These are phyloP conservation scores for Yamagishiella unicocca DNA, from an alignment of 139 green algal genomes.

Conservation along the genomic window DNA sequence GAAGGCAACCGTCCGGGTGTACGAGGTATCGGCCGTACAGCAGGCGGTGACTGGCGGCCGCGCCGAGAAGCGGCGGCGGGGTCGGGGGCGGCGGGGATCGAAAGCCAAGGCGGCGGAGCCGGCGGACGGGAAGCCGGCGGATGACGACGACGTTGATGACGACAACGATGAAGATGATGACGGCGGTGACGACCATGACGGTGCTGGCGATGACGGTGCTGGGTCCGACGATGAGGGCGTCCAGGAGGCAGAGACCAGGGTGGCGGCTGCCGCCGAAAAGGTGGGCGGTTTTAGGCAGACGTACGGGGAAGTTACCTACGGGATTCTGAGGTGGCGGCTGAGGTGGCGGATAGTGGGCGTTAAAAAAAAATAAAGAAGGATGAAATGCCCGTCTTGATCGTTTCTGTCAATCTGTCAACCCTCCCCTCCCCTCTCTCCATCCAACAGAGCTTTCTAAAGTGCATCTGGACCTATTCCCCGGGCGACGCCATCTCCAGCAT, in stretches of 20 bases:
- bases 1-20: slow-evolving; percentile 30
- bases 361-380: not conserved
- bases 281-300: no score
- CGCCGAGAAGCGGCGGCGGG: not conserved
- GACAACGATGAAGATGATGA: not conserved
- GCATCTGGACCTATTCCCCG: slow-evolving; percentile 10
- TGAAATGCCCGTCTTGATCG: no score
- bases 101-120: not conserved
- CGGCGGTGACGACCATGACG: not conserved
- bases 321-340: no score
- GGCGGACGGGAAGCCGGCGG: not conserved
- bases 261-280: not conserved
- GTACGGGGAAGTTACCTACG: no score
- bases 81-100: not conserved
- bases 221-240: not conserved
- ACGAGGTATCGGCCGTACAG: not conserved
- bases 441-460: no score
- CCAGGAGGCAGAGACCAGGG: not conserved
- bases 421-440: no score
- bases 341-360: no score
- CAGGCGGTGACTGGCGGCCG: not conserved
- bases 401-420: no score
- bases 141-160: not conserved
- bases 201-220: not conserved
- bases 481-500: not conserved